Conservation (phyloP, 345 rosid genomes). For the Arabis hirsuta region DNA sequence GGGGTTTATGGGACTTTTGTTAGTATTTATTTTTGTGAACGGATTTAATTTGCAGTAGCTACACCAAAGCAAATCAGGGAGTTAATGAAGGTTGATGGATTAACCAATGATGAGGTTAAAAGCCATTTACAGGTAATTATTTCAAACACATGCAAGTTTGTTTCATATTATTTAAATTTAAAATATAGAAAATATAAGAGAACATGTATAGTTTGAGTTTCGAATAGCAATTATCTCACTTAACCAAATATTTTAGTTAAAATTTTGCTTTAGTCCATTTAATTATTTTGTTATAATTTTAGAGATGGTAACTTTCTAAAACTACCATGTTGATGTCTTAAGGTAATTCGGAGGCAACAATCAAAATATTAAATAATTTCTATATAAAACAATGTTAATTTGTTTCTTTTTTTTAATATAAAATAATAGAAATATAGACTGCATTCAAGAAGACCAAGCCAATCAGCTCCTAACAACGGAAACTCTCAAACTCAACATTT, state of each 20-base stretch:
- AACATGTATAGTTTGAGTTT: too few species aligned
- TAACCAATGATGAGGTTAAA: slow-evolving; percentile 94
- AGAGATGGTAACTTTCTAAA: too few species aligned
- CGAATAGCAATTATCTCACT: too few species aligned
- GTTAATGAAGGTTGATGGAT: slow-evolving; percentile 93
- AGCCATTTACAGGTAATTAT: slow-evolving; percentile 88
- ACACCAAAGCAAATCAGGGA: slow-evolving; percentile 95
- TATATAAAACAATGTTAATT: not conserved
- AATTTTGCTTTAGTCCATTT: too few species aligned
- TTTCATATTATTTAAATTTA: too few species aligned
- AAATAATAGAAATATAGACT: slow-evolving; percentile 76
- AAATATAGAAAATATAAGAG: too few species aligned
- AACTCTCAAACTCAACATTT: slow-evolving; percentile 75
- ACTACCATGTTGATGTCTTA: too few species aligned
- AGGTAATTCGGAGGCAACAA: too few species aligned
- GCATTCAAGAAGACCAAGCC: slow-evolving; percentile 80
- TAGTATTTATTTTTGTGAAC: slow-evolving; percentile 13
- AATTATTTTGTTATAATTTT: too few species aligned
- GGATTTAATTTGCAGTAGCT: slow-evolving; percentile 59
- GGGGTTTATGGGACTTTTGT: slow-evolving; percentile 15
- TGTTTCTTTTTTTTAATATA: not conserved
- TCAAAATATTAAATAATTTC: slow-evolving; percentile 7
- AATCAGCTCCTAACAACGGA: slow-evolving; percentile 47
- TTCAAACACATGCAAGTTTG: not conserved
- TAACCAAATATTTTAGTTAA: too few species aligned